phyloP scores from a whole-genome alignment of 1,139 yeast genomes.

The Protomyces arabidopsidicola region DNA sequence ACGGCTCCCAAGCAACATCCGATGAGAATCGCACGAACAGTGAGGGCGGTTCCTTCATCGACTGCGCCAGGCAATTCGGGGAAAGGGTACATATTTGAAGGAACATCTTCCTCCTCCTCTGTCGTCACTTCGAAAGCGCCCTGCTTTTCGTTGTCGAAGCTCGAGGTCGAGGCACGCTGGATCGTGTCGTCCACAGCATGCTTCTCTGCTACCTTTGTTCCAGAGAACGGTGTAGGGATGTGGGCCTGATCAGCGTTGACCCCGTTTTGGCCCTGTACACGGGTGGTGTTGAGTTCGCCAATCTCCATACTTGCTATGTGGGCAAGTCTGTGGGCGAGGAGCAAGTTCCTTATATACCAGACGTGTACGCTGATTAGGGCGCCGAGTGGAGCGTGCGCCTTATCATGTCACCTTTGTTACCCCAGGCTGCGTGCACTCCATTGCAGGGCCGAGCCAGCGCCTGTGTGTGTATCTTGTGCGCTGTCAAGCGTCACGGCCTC shows the following conservation, averaged over 20 bases:
- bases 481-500: no score
- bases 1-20: conserved; percentile 26
- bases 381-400: no score
- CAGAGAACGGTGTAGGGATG: conserved; percentile 12
- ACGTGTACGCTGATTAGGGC: no score
- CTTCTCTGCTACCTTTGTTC: conserved; percentile 9
- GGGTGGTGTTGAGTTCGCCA: conserved; percentile 21
- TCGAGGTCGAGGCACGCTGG: neutral
- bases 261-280: conserved; percentile 17
- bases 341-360: no score
- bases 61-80: conserved; percentile 25
- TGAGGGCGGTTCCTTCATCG: conserved; percentile 19
- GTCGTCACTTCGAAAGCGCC: conserved; percentile 14
- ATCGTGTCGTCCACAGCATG: neutral
- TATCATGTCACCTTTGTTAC: no score
- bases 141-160: conserved; percentile 12
- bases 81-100: conserved; percentile 23
- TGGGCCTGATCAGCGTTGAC: conserved; percentile 15
- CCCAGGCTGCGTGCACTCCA: no score
- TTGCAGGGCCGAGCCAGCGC: no score
- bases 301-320: conserved; percentile 9
- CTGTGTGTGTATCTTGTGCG: no score
- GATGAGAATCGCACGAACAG: conserved; percentile 25
- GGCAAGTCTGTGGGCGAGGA: neutral
- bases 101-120: conserved; percentile 1